Base-by-base conservation (phyloP, 208 protist species). In the Trypanosoma cruzi region DNA sequence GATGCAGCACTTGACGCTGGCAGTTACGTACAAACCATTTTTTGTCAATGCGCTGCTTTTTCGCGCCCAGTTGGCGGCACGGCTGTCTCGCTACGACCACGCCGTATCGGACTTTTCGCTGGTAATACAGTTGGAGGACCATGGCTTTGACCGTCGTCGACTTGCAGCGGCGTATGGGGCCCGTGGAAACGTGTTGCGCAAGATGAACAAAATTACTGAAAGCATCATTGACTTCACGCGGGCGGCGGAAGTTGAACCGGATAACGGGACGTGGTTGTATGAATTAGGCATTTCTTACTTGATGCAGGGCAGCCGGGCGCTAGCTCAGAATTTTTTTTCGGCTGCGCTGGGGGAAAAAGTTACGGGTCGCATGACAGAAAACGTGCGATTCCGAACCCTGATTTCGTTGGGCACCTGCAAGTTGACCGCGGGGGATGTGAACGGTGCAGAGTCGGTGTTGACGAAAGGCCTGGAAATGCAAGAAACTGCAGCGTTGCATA, bases 241-340 rank as follows among this genome's bases (percentile, higher is more conserved):
- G 6, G 92, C 90, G 18, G 71, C 86, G 29, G 77, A 93, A 58
- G 73, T 92, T 28, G 87, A 96, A 58, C 80, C 88, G 5, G 88
- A 92, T 63, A 97, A 96, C 70, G 93, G 89, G 10, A 76, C 78
- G 5, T 96, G 88, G 89, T 72, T 82, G 37, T 95, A 85, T 63
- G 85, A 97, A 68, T 66, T 93, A 13, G 89, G 90, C 1, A 64
- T 87, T 28, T 75, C 75, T 29, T 84, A 90, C 68, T 54, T 79
- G 3, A 53, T 61, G 36, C 76, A 82, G 34, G 81, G 83, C 6
- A 71, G 66, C 24, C 59, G 65, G 16, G 74, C 52, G 20, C 59
- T 85, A 4, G 86, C 86, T 1, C 84, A 88, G 63, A 62, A 84
- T 16, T 80, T 72, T 56, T 84, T 86, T 42, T 48, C 77, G 44